phyloP scores from a whole-genome alignment of 495 filamentous ascomycete species.

The Pyrenula massariospora region DNA sequence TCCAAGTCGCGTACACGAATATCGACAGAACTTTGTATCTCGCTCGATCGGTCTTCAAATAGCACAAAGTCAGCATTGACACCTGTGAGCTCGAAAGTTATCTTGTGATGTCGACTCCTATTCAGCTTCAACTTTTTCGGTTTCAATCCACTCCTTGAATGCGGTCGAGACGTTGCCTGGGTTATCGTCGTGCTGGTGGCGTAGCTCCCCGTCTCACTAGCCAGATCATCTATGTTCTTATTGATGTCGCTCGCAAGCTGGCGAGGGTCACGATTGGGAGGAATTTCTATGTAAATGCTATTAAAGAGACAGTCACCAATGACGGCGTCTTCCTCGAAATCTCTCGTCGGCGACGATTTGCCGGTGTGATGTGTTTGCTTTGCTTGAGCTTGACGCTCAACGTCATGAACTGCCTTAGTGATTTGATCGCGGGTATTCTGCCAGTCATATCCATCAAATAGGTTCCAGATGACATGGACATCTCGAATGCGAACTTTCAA shows the following conservation, averaged over 20 bases:
- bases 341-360: conserved; percentile 31
- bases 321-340: conserved; percentile 69
- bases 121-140: conserved; percentile 58
- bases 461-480: conserved; percentile 92
- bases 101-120: conserved; percentile 84
- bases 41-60: conserved; percentile 64
- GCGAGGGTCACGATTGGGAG: conserved; percentile 69
- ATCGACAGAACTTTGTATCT: conserved; percentile 79
- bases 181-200: conserved; percentile 58
- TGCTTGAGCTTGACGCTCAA: conserved; percentile 72
- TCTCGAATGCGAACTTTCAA: conserved; percentile 69
- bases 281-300: conserved; percentile 93
- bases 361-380: conserved; percentile 40
- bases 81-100: conserved; percentile 86
- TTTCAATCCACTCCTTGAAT: conserved; percentile 29
- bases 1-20: conserved; percentile 72
- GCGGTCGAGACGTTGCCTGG: conserved; percentile 41
- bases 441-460: conserved; percentile 99
- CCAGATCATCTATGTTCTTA: conserved; percentile 70
- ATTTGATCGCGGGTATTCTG: conserved; percentile 74
- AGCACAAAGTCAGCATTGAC: conserved; percentile 74
- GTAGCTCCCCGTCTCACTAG: conserved; percentile 80
- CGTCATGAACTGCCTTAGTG: conserved; percentile 71
- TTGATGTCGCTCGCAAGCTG: conserved; percentile 79
- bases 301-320: conserved; percentile 97